Evolutionary conservation across 1,284 basidiomycete genomes (phyloP).

Genomic region (Marasmius oreades): DNA sequence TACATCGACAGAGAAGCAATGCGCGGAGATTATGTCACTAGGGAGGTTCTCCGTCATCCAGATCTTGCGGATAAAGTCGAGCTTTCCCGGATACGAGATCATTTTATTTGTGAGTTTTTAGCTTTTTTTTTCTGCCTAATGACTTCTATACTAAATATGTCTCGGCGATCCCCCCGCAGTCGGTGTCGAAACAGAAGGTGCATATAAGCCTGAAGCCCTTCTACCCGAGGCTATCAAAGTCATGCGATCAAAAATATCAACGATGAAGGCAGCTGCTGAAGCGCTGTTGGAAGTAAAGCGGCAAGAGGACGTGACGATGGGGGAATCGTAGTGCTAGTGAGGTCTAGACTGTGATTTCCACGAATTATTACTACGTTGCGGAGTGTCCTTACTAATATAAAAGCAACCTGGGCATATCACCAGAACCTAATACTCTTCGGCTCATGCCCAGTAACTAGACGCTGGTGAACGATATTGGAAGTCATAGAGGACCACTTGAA

Average conservation of each 20-base stretch:
- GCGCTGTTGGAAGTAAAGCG: constrained; percentile 38
- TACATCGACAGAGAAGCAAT: constrained; percentile 63
- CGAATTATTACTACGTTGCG: too few relatives aligned
- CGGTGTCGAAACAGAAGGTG: constrained; percentile 87
- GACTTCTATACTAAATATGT: background rate
- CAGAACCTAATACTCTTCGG: background rate
- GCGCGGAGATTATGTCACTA: constrained; percentile 86
- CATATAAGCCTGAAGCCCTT: constrained; percentile 84
- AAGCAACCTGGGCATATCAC: too few relatives aligned
- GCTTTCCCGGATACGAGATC: constrained; percentile 86
- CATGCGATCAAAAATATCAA: constrained; percentile 78
- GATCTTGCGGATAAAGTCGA: constrained; percentile 88
- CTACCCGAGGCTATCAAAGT: constrained; percentile 81
- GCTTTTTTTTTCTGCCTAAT: background rate
- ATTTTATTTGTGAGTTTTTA: constrained; percentile 80
- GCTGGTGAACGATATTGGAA: constrained; percentile 1
- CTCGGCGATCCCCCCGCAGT: constrained; percentile 42
- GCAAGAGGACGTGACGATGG: constrained; percentile 39
- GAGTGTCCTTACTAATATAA: too few relatives aligned
- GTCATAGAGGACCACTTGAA: background rate
- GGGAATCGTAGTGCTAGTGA: constrained; percentile 21
- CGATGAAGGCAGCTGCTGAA: constrained; percentile 56
- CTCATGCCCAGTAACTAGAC: background rate
- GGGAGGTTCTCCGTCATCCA: constrained; percentile 90
- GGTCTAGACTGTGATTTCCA: too few relatives aligned